Evolutionary conservation across 768 basidiomycete species (phyloP).

Genomic region (Rhizopogon roseolus): DNA sequence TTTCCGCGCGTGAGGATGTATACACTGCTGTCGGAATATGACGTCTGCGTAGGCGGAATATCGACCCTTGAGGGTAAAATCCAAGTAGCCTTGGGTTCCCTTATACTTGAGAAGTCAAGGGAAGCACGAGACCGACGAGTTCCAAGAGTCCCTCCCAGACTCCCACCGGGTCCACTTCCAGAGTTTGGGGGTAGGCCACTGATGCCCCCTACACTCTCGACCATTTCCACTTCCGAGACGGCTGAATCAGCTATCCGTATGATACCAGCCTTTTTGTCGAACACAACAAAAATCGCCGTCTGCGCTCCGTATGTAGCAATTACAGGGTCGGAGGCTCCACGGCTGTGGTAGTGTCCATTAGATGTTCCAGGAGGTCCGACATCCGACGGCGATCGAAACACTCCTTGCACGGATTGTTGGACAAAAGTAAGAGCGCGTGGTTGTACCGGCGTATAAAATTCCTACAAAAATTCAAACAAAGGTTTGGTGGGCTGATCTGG

Average conservation of each 20-base stretch:
- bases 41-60: slow-evolving; percentile 15
- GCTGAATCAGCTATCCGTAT: slow-evolving; percentile 79
- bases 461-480: slow-evolving; percentile 37
- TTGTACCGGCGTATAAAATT: slow-evolving; percentile 76
- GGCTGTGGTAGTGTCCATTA: slow-evolving; percentile 31
- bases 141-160: slow-evolving; percentile 17
- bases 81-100: slow-evolving; percentile 27
- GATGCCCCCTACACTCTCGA: slow-evolving; percentile 24
- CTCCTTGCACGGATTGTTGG: slow-evolving; percentile 59
- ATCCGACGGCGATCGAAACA: slow-evolving; percentile 40
- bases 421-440: slow-evolving; percentile 68
- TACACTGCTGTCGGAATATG: slow-evolving; percentile 33
- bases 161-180: slow-evolving; percentile 18
- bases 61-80: slow-evolving; percentile 21
- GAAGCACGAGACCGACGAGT: slow-evolving; percentile 36
- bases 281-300: slow-evolving; percentile 74
- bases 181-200: slow-evolving; percentile 3
- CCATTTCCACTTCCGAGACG: slow-evolving; percentile 72
- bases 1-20: slow-evolving; percentile 68
- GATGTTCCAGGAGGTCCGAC: slow-evolving; percentile 20
- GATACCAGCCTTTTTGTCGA: slow-evolving; percentile 85
- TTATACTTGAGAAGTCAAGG: slow-evolving; percentile 38
- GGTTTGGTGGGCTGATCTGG: background rate
- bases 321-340: slow-evolving; percentile 34
- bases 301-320: slow-evolving; percentile 57